Base-by-base conservation (phyloP, 331 rosid genomes). In the Malus hybrid region DNA sequence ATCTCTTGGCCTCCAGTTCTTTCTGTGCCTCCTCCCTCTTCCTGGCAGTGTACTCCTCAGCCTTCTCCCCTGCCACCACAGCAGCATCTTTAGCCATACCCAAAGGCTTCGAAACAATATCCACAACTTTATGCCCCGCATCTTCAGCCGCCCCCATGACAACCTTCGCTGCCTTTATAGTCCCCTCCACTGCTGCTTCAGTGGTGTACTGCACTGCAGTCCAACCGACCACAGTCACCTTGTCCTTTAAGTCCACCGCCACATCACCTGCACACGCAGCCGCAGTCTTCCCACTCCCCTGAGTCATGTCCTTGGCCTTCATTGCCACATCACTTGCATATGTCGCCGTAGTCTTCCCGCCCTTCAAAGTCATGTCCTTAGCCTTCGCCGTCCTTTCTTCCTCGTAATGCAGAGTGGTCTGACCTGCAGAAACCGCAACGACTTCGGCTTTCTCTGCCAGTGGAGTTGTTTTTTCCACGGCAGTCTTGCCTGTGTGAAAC, bases 211-310 rank as follows among this genome's bases (percentile, higher is more conserved):
- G 85, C 0, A 88, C 97, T 2, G 91, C 92, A 1, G 85, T 81
- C 97, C 97, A 92, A 15, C 91, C 97, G 0, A 81, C 90, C 55
- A 60, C 92, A 0, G 76, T 44, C 0, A 86, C 92, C 80, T 70
- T 89, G 34, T 92, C 97, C 84, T 92, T 89, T 84, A 87, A 62
- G 19, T 84, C 89, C n/a, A n/a, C 85, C 0, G 93, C 95, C 27
- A 80, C 75, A 42, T 87, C 83, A 2, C 81, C 85, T 0, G 93
- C 83, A 13, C 80, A 78, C n/a, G 52, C 79, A 0, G 79, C 88
- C 1, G 90, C 86, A 4, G 36, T 77, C 81, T 83, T 84, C 18
- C 92, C 88, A 0, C 81, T 69, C 11, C 76, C 91, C 48, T 85
- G 13, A 0, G 90, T 70, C 0, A 67, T 76, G 27, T 85, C 91